Evolutionary conservation across 2,329 filamentous ascomycete species (phyloP), one percentile per base, ranked within the genome.

Genomic region (Blastomyces emzantsi): DNA sequence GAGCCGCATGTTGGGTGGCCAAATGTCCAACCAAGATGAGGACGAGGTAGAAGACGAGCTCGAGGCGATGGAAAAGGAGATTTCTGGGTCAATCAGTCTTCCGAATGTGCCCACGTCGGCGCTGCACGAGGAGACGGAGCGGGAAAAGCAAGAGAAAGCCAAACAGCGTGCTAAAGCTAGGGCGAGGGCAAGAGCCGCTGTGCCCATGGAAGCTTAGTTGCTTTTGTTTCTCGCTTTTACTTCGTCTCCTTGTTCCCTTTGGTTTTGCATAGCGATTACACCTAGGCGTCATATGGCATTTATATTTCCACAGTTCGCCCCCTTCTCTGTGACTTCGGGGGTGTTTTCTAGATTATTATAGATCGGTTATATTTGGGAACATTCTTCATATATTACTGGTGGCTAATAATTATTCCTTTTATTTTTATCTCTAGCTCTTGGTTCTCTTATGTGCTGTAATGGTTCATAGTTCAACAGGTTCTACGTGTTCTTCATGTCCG

Each of bases 11-110:
- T 85, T 99, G 2, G 90, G 88, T 43, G 90, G 90, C 15, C 86
- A 88, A 70, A 92, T 99, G 80, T 90, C 92, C 17, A 94, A 92
- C 72, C 89, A 95, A 71, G 94, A 99, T 76, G 94, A 99, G 76
- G 93, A 97, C 72, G 94, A 97, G 72, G 94, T 99, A 43, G 94
- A 99, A 74, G 92, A 97, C 72, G 94, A 99, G 78, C 81, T 99
- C 61, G 90, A 90, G 63, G 88, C 87, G 0, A 81, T 99, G 67
- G 89, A 92, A 75, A 81, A 80, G 51, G 86, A 92, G 71, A 74
- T 86, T 39, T 67, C 70, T 30, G 74, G 73, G 8, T 68, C 74
- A 6, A 66, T 69, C 45, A 69, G 71, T 22, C 67, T 80, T 30
- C 78, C 79, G 13, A 71, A 74, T 67, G 73, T 68, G n/a, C 78